Evolutionary conservation across 805 yeast species (phyloP).

Genomic region (Zygosaccharomyces kombuchaensis): DNA sequence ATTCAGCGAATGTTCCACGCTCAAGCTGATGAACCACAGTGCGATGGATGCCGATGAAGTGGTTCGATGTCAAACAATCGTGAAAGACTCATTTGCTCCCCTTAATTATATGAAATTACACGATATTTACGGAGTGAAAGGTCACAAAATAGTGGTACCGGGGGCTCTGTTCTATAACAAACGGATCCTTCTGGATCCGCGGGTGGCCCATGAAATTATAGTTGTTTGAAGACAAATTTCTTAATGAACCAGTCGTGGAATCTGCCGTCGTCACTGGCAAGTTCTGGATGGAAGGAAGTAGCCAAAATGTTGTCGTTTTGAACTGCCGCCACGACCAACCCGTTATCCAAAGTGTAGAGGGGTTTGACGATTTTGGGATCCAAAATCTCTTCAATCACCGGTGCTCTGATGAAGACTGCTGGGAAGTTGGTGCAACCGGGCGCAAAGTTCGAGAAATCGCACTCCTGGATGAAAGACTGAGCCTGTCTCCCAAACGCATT

Average conservation of each 20-base stretch:
- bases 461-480: constrained; percentile 51
- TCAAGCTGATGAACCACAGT: constrained; percentile 4
- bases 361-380: constrained; percentile 36
- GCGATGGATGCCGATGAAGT: constrained; percentile 6
- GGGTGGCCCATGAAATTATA: constrained; percentile 8
- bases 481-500: constrained; percentile 79
- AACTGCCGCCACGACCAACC: constrained; percentile 63
- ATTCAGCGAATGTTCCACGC: background rate
- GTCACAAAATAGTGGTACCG: constrained; percentile 18
- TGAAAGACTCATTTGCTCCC: constrained; percentile 8
- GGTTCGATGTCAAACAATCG: constrained; percentile 7
- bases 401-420: constrained; percentile 68
- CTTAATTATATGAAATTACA: constrained; percentile 18
- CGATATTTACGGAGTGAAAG: constrained; percentile 9
- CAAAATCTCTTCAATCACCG: constrained; percentile 47
- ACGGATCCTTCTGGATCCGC: constrained; percentile 11
- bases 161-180: constrained; percentile 16
- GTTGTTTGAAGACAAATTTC: constrained; percentile 44
- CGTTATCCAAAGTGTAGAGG: constrained; percentile 37
- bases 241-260: constrained; percentile 69
- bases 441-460: constrained; percentile 43
- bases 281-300: constrained; percentile 79
- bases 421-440: constrained; percentile 38
- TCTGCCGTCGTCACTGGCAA: constrained; percentile 47
- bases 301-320: constrained; percentile 60